Conservation (phyloP, 345 rosid genomes). For the Arabis hirsuta region DNA sequence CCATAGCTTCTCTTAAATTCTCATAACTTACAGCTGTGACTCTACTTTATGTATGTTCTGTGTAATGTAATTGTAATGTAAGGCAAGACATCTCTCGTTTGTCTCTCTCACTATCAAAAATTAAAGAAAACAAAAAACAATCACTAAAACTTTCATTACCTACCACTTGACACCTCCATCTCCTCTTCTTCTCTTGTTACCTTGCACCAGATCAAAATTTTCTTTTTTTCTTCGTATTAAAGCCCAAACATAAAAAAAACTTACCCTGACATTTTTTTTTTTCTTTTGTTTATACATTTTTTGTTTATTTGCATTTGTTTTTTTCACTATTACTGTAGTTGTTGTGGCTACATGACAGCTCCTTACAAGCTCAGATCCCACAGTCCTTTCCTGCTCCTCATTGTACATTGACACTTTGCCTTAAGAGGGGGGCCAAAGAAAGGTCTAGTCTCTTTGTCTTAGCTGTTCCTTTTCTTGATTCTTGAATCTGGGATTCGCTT, state of each 20-base stretch:
- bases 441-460: constrained; percentile 43
- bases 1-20: constrained; percentile 15
- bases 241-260: background rate
- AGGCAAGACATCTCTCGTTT: constrained; percentile 33
- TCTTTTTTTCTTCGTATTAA: constrained; percentile 22
- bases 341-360: constrained; percentile 58
- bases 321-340: constrained; percentile 47
- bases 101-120: constrained; percentile 24
- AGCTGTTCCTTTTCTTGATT: constrained; percentile 41
- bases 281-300: constrained; percentile 11
- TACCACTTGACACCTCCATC: constrained; percentile 72
- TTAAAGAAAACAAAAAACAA: background rate
- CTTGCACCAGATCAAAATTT: constrained; percentile 35
- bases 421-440: constrained; percentile 37
- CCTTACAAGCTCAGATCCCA: constrained; percentile 71
- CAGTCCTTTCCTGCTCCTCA: constrained; percentile 37
- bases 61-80: constrained; percentile 29
- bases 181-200: constrained; percentile 54
- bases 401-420: constrained; percentile 39
- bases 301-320: constrained; percentile 30
- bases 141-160: constrained; percentile 56
- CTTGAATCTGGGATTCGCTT: constrained; percentile 40
- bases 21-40: constrained; percentile 16
- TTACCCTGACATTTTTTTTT: background rate
- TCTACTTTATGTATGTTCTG: constrained; percentile 19